Percentiles rank a stretch among this genome's conserved stretches.
phyloP scores from a whole-genome alignment of 2,329 filamentous ascomycete species.

The Neocucurbitaria cava region DNA sequence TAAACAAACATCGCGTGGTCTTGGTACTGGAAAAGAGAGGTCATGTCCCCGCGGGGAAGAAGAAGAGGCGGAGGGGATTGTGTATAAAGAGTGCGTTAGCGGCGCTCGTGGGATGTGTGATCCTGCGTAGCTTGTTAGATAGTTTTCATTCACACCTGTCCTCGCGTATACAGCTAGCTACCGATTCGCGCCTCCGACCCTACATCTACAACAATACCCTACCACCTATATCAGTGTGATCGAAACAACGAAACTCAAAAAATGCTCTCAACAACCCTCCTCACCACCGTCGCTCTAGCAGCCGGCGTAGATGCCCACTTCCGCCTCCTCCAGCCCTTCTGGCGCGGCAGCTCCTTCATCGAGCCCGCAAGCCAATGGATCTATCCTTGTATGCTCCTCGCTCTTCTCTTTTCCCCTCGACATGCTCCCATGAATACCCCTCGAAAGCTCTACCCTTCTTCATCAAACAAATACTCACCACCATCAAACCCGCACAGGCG shows the following conservation, averaged over 20 bases:
- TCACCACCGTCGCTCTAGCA: conserved; percentile 31
- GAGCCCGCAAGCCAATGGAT: conserved; percentile 47
- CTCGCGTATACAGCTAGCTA: too few species aligned
- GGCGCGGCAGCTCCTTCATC: conserved; percentile 53
- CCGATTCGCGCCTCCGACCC: background rate
- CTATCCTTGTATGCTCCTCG: conserved; percentile 47
- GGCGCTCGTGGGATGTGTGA: background rate
- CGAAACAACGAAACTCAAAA: conserved; percentile 3
- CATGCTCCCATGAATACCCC: too few species aligned
- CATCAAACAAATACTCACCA: background rate
- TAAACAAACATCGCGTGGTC: conserved; percentile 5
- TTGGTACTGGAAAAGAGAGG: conserved; percentile 3
- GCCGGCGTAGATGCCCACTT: conserved; percentile 52
- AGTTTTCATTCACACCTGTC: too few species aligned
- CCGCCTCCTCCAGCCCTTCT: conserved; percentile 50
- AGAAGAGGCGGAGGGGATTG: background rate
- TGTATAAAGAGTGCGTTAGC: conserved; percentile 14
- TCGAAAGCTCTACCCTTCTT: background rate
- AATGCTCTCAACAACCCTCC: conserved; percentile 30
- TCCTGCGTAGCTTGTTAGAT: too few species aligned
- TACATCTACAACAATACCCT: background rate
- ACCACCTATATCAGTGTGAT: background rate
- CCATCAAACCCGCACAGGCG: conserved; percentile 44
- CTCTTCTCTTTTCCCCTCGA: background rate
- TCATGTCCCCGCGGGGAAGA: background rate